Evolutionary conservation across 2,329 filamentous ascomycete species (phyloP).

Genomic region (Fusarium nisikadoi): DNA sequence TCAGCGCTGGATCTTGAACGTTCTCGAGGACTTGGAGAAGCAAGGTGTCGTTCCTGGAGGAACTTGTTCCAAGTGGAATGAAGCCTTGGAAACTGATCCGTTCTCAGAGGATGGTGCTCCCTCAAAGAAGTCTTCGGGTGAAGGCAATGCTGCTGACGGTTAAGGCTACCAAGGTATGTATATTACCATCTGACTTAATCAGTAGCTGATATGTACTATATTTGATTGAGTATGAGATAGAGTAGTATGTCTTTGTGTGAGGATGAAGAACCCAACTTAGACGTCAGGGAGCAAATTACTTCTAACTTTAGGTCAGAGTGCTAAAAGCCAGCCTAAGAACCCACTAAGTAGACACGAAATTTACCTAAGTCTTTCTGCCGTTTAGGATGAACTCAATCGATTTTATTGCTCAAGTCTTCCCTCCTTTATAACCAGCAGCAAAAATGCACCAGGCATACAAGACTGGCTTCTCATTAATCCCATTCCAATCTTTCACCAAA

Average conservation of each 20-base stretch:
- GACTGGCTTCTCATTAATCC: neutral
- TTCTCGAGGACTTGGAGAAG: neutral
- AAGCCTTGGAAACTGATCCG: neutral
- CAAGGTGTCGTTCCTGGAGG: neutral
- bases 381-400: neutral
- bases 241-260: neutral
- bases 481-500: neutral
- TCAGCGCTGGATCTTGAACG: neutral
- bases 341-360: neutral
- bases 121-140: neutral
- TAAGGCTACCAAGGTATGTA: neutral
- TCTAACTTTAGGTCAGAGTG: neutral
- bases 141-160: no score
- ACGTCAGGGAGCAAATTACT: no score
- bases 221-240: neutral
- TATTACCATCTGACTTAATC: fast-evolving
- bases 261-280: neutral
- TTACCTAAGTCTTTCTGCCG: neutral
- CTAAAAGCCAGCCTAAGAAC: no score
- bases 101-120: neutral
- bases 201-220: no score
- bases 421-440: neutral
- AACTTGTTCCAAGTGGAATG: neutral
- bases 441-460: neutral
- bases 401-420: neutral